phyloP scores from a whole-genome alignment of 1,139 yeast genomes.

The Zygoascus hellenicus region DNA sequence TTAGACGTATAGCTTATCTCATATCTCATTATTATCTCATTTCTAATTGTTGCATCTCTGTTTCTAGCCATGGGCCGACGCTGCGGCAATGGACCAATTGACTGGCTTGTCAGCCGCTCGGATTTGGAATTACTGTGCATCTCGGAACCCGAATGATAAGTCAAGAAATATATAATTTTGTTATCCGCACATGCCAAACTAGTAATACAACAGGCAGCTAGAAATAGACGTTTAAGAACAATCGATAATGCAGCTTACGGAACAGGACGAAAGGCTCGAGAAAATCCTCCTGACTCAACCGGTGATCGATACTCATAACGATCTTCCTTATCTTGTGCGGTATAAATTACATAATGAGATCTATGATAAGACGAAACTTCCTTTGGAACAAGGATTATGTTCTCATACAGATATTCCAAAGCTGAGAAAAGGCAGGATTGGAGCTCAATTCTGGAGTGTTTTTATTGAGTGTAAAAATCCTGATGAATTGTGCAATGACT shows the following conservation, averaged over 20 bases:
- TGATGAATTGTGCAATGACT: slow-evolving; percentile 14
- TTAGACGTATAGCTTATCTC: no score
- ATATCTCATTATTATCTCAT: no score
- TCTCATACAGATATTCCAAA: slow-evolving; percentile 19
- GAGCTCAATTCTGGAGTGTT: slow-evolving; percentile 20
- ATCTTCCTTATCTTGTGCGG: slow-evolving; percentile 18
- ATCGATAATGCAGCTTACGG: slow-evolving; percentile 7
- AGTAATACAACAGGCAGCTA: neutral
- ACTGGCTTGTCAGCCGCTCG: neutral
- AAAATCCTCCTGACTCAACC: slow-evolving; percentile 12
- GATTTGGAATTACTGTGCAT: no score
- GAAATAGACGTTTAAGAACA: neutral
- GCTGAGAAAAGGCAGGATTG: slow-evolving; percentile 17
- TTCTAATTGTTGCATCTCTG: no score
- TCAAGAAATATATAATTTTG: no score
- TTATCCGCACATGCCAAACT: neutral
- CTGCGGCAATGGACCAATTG: no score
- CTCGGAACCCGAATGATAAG: neutral
- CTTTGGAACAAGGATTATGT: slow-evolving; percentile 13
- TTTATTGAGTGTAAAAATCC: slow-evolving; percentile 16
- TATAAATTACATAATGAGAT: slow-evolving; percentile 16
- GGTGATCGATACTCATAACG: slow-evolving; percentile 20
- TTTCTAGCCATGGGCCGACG: no score
- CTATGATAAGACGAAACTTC: slow-evolving; percentile 12
- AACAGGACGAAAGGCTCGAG: slow-evolving; percentile 4